Evolutionary conservation across 2,329 filamentous ascomycete species (phyloP).

Genomic region (Claviceps citrina): DNA sequence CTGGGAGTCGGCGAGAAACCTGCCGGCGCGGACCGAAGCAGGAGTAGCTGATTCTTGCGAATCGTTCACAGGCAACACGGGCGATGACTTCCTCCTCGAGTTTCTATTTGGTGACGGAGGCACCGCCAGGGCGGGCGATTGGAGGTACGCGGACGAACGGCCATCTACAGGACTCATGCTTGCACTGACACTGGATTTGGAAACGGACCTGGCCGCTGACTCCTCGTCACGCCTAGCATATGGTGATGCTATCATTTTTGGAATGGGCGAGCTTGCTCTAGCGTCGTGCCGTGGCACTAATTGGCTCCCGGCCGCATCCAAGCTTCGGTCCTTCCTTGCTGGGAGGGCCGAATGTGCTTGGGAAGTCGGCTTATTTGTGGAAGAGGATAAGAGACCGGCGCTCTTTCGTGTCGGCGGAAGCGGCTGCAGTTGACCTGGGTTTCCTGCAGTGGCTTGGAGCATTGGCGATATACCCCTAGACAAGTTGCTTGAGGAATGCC

Average conservation of each 20-base stretch:
- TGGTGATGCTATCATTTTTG: neutral
- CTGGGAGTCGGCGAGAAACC: neutral
- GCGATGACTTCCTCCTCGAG: conserved; percentile 33
- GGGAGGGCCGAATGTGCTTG: neutral
- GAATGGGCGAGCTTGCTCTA: neutral
- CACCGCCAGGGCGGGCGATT: conserved; percentile 3
- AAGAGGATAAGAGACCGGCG: neutral
- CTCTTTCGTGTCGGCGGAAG: neutral
- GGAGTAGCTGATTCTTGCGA: conserved; percentile 1
- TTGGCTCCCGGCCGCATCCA: no score
- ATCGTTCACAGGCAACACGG: conserved; percentile 25
- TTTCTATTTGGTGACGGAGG: conserved; percentile 12
- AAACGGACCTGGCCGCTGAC: conserved; percentile 10
- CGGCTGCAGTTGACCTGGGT: neutral
- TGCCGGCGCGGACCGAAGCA: neutral
- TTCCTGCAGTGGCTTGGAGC: neutral
- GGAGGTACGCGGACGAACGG: conserved; percentile 1
- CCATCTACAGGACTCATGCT: conserved; percentile 7
- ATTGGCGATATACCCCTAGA: neutral
- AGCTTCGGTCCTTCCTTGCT: no score
- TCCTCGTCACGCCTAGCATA: neutral
- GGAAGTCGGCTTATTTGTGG: neutral
- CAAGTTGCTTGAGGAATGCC: neutral
- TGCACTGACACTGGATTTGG: conserved; percentile 19
- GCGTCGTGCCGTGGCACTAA: neutral